phyloP scores from a whole-genome alignment of 139 green algal species.

The Micractinium sp. region DNA sequence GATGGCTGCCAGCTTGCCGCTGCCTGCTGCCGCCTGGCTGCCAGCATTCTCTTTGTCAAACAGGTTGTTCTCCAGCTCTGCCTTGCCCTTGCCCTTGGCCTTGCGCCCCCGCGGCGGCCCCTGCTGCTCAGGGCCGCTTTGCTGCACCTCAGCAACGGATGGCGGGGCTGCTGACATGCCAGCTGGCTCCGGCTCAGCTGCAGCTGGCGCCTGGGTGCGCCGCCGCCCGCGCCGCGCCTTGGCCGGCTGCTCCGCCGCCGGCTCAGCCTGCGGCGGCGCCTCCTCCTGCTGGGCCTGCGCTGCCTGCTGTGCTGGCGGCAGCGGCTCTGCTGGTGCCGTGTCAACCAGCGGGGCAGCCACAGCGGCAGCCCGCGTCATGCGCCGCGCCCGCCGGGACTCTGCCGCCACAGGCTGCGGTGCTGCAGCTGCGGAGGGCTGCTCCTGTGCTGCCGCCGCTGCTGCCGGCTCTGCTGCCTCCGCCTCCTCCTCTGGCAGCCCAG shows the following conservation, averaged over 20 bases:
- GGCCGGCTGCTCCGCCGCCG: neutral
- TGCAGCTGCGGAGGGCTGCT: neutral
- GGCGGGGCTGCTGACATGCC: neutral
- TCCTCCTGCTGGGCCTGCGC: neutral
- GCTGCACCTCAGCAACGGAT: neutral
- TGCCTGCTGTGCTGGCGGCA: neutral
- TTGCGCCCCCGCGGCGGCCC: neutral
- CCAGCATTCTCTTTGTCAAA: neutral
- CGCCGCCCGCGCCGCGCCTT: constrained; percentile 4
- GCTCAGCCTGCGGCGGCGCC: neutral
- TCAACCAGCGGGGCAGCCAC: neutral
- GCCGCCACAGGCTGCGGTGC: neutral
- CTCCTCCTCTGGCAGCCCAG: neutral
- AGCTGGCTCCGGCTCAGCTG: neutral
- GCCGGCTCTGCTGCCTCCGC: neutral
- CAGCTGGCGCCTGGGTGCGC: constrained; percentile 8
- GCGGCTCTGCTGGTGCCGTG: neutral
- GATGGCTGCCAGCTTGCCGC: neutral
- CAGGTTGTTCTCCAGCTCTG: neutral
- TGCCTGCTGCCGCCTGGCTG: neutral
- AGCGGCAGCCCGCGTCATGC: constrained; percentile 16
- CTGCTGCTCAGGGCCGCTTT: neutral
- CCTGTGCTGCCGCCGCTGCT: constrained; percentile 8
- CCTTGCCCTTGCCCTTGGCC: neutral
- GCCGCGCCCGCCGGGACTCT: neutral